Evolutionary conservation across 495 filamentous ascomycete species (phyloP), one percentile per base, ranked within the genome.

Genomic region (Sphaerosporella brunnea): DNA sequence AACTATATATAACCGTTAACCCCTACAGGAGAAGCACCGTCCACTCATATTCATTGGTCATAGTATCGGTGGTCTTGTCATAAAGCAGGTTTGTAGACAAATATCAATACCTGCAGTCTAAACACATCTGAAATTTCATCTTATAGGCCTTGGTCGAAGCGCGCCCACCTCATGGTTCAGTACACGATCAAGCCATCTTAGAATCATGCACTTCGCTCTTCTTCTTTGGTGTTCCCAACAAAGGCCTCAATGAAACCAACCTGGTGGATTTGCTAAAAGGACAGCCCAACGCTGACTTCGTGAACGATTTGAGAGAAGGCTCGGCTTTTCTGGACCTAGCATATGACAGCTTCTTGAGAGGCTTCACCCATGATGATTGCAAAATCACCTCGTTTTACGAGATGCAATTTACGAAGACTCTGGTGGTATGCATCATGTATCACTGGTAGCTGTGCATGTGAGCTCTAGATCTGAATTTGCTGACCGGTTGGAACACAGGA

Each of bases 21-120:
- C n/a, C n/a, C n/a, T n/a, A n/a, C 19, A 48, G 20, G 21, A 44
- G 48, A 30, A 20, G 51, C 21, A 50, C 36, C 52, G 60, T 25
- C 58, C 60, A 7, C 30, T 64, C 2, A 48, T 65, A 18, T 58
- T 64, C 23, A 55, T 64, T 32, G 58, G 58, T n/a, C 62, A 63
- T 41, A 60, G 63, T 36, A 50, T 64, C 41, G 60, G 63, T 15
- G 51, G 63, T 18, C 18, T 37, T 4, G 15, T 37, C 16, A 37
- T 37, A 7, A 37, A 37, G 18, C 35, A 37, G 35, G 35, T 37
- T 37, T 37, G 7, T 37, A 4, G 18, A 4, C 16, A 37, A 11
- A 7, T 37, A 37, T 15, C 28, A 13, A 32, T 32, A 32, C n/a
- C n/a, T n/a, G n/a, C n/a, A n/a, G n/a, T n/a, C n/a, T n/a, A n/a